Base-by-base conservation (phyloP, 768 basidiomycete species). In the Hortiboletus flavorubellus region DNA sequence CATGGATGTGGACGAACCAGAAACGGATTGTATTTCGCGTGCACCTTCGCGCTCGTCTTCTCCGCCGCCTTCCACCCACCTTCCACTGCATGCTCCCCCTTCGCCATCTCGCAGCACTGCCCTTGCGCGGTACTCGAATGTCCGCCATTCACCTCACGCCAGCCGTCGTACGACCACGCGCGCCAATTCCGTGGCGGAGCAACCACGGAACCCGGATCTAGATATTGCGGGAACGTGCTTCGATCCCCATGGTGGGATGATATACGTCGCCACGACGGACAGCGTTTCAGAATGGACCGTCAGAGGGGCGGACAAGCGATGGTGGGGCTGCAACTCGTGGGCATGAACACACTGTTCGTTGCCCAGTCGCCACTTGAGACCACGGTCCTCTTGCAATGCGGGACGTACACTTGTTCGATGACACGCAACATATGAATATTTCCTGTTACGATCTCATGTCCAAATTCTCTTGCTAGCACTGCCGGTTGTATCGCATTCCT, bases 251-350 rank as follows among this genome's bases (percentile, higher is more conserved):
- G 89, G 89, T 2, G 76, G 78, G 57, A 81, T 76, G 66, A 64
- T 91, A 31, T 91, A 91, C 64, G 85, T 83, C 14, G 89, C 84
- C 21, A 81, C 82, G 51, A 79, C 80, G 55, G 68, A 75, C 55
- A 83, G 84, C 37, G 75, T 94, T 26, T 86, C 84, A 8, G 91
- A 93, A 67, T 94, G 89, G 88, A 76, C 79, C 42, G 76, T 94
- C 49, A 76, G 80, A 21, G 87, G 86, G 5, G 81, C 83, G 14
- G 85, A 86, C 59, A 88, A 86, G 75, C 74, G 80, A 48, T 91
- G 87, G 87, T 90, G 85, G 84, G 72, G 76, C 42, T 79, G 75
- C 59, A 75, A 76, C 1, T 64, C 65, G 37, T 79, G 78, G 75
- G 77, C 72, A 54, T 80, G 51, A 68, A 43, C 44, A 30, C 43